Evolutionary conservation across 805 yeast genomes (phyloP).

Genomic region (baker's yeast (Saccharomyces cerevisiae)): DNA sequence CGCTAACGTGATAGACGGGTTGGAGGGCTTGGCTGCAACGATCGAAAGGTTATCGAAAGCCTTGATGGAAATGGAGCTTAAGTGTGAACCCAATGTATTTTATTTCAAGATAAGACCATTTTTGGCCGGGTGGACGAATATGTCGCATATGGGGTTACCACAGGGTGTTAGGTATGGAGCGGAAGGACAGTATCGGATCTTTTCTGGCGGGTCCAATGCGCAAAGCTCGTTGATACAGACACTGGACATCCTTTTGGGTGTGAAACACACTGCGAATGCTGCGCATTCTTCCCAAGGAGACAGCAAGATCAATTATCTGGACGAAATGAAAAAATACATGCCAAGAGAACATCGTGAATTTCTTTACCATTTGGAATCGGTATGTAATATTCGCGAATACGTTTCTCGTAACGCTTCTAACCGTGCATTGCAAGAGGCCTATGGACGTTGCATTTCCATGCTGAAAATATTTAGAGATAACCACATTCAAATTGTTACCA

Average conservation of each 20-base stretch:
- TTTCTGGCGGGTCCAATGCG: conserved; percentile 90
- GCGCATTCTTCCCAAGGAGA: conserved; percentile 55
- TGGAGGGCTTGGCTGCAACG: conserved; percentile 63
- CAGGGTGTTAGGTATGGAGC: conserved; percentile 73
- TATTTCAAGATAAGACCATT: conserved; percentile 81
- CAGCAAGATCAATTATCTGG: conserved; percentile 48
- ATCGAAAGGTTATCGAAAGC: conserved; percentile 68
- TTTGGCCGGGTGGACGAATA: conserved; percentile 89
- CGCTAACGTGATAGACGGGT: conserved; percentile 33
- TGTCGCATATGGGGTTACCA: conserved; percentile 77
- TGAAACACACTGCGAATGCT: conserved; percentile 44
- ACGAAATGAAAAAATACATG: conserved; percentile 84
- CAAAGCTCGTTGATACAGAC: conserved; percentile 87
- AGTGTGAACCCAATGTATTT: conserved; percentile 91
- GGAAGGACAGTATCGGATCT: conserved; percentile 45
- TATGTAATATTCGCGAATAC: conserved; percentile 54
- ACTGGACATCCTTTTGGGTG: conserved; percentile 65
- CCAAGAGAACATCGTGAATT: conserved; percentile 79
- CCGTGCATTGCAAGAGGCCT: conserved; percentile 58
- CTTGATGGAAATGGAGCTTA: conserved; percentile 77
- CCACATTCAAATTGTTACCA: conserved; percentile 85
- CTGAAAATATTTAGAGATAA: conserved; percentile 82
- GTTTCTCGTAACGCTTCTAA: conserved; percentile 40
- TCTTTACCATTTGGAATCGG: conserved; percentile 48
- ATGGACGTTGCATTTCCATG: conserved; percentile 87